Base-by-base conservation (phyloP, 257 asterid genomes). In the Salvia hispanica region DNA sequence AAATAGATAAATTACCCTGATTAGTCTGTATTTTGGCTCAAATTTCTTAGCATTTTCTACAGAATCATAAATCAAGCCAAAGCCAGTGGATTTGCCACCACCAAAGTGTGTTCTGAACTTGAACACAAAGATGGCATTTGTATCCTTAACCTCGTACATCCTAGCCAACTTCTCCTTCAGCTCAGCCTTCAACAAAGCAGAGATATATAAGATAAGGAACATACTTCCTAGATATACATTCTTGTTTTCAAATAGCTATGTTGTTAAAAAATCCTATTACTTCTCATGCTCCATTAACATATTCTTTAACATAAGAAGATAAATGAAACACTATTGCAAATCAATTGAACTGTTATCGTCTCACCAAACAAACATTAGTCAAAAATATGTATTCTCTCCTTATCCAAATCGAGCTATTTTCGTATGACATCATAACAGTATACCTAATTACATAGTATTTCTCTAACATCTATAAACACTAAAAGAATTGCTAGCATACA, bases 1-100 rank as follows among this genome's bases (percentile, higher is more conserved):
- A 48, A 13, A 7, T 1, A 48, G 28, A 48, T 0, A 9, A 67
- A 39, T 75, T 87, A 90, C 97, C 95, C 97, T 83, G 66, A 88
- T 88, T 10, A 91, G 93, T 55, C 97, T 80, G 80, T 91, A 88
- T 76, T 88, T 91, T 0, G 93, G 97, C 76, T 91, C 96, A n/a
- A 46, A 91, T 61, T 88, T 91, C 90, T 88, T 86, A 0, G 95
- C 95, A 75, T 74, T 88, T 59, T 88, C 91, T 0, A 86, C 91
- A 0, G 95, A 80, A 76, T 88, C 96, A 36, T 88, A 91, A 59
- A 91, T 88, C 90, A 88, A 78, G 42, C 95, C 95, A 76, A 88
- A 88, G 34, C 90, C 95, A 57, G 95, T 88, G 1, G 92, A 85
- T 74, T 88, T 88, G 48, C 95, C 95, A 57, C 95, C 95, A 74